Base-by-base conservation (phyloP, 352 stramenopile genomes). In the Globisporangium radiosum region DNA sequence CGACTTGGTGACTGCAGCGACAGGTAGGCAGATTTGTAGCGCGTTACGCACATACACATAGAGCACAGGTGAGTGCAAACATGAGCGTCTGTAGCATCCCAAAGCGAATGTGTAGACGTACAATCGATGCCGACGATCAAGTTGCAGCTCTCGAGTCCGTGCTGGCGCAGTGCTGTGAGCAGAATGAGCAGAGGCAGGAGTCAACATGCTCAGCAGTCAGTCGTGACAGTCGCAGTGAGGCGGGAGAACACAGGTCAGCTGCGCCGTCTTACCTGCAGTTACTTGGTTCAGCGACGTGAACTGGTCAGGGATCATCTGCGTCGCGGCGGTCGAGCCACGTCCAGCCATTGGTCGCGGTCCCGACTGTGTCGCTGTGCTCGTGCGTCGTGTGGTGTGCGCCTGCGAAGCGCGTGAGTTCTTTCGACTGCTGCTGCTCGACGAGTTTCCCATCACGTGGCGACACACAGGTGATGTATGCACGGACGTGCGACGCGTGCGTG, bases 71-170 rank as follows among this genome's bases (percentile, higher is more conserved):
- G 10, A 9, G 36, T 11, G 47, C n/a, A 37, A 11, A 52, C 14
- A 11, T 4, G 9, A 37, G n/a, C 47, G 17, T n/a, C 17, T 52
- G 9, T 48, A 54, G 2, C 7, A 54, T 36, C 40, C 40, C n/a
- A 25, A 40, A 42, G 37, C 15, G 47, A 39, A 19, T 56, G 19
- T 36, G 25, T 33, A 33, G 33, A 78, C 81, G 55, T 70, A 94
- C 85, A 94, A 68, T 96, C 87, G 6, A 96, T 78, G 60, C 81
- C 87, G 19, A 95, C 37, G 55, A 96, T 89, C 33, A 95, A 66
- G 59, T 95, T 93, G 72, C 81, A 89, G 59, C 78, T 90, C 68
- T 93, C 85, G 52, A 95, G 76, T 6, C 86, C 86, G 45, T 86
- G 81, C 36, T 70, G 65, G 25, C 85, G 71, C 48, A 94, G 76